Percentiles rank a stretch among this genome's conserved stretches.
These are phyloP conservation scores for Talaromyces sp. DNA, from an alignment of 2,329 filamentous ascomycete genomes.

Conservation along the genomic window DNA sequence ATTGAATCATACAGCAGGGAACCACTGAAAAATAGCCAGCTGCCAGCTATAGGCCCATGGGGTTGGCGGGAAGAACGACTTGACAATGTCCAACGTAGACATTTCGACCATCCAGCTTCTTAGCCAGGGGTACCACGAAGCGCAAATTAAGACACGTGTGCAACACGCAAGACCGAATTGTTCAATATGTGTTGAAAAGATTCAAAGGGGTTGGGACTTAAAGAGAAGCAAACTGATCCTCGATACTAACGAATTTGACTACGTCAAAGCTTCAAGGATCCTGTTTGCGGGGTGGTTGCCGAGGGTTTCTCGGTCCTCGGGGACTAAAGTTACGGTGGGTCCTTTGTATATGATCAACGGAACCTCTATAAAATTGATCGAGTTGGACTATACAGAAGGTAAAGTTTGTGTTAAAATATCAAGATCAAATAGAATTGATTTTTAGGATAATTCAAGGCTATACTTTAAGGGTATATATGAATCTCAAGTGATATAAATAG, in stretches of 20 bases:
- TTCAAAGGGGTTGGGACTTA: not conserved
- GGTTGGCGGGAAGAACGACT: conserved; percentile 29
- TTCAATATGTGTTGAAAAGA: not conserved
- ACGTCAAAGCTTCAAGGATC: not conserved
- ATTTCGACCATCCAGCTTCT: not conserved
- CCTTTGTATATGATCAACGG: too few relatives aligned
- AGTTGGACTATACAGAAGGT: too few relatives aligned
- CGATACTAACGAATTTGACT: not conserved
- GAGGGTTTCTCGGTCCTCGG: too few relatives aligned
- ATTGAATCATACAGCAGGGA: conserved; percentile 34
- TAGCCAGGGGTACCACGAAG: not conserved
- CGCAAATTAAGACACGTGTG: not conserved
- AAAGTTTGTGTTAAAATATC: too few relatives aligned
- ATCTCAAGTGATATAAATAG: too few relatives aligned
- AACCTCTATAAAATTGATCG: too few relatives aligned
- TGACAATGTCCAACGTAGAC: conserved; percentile 15
- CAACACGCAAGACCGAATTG: not conserved
- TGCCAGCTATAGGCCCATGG: conserved; percentile 32
- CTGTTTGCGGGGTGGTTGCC: not conserved
- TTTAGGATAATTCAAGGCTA: too few relatives aligned
- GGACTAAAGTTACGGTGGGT: too few relatives aligned
- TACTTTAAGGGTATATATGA: too few relatives aligned
- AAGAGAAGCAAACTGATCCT: not conserved
- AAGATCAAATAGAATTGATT: too few relatives aligned
- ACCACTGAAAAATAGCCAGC: conserved; percentile 36